Evolutionary conservation across 1,284 basidiomycete species (phyloP), one percentile per base, ranked within the genome.

Genomic region (Microbotryum violaceum): DNA sequence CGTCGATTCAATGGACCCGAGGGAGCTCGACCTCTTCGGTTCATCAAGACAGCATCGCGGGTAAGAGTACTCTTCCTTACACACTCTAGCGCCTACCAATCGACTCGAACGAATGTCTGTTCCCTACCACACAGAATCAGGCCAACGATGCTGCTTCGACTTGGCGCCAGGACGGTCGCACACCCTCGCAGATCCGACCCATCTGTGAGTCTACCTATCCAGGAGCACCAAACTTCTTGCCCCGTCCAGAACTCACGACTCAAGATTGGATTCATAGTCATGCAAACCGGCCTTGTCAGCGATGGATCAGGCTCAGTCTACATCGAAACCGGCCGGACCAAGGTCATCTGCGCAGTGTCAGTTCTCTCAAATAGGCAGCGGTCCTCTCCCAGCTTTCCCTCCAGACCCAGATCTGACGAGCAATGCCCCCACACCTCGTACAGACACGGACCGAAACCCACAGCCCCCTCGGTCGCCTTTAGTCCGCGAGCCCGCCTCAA

Each of bases 291-390:
- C 5, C 78, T 97, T 9, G 89, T 96, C 55, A 88, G 79, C 61
- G 91, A 94, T 76, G 92, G 94, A 2, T 92, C 91, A 71, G 94
- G 94, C 0, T 94, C 91, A 49, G 90, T 90, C 12, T 98, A 97
- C 73, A 87, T 97, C 67, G 94, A 98, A 77, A 88, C 85, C 16
- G 88, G 83, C 63, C 81, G 81, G 70, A 88, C 90, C 0, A 98
- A 97, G 78, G 84, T 97, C 67, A 91, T 91, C 3, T 96, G 91
- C 74, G 91, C 93, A 49, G 89, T 97, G 88, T 94, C 70, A 70
- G 85, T 49, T 14, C 3, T 33, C 27, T 27, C 27, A 27, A 6
- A 5, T 27, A 27, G 27, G 27, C 27, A 3, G 6, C 27, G 6
- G 27, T 6, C 27, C 27, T 27, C 27, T 27, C 27, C 27, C 27